These are phyloP conservation scores for Gardenia jasminoides DNA, from an alignment of 257 asterid species.

Conservation along the genomic window DNA sequence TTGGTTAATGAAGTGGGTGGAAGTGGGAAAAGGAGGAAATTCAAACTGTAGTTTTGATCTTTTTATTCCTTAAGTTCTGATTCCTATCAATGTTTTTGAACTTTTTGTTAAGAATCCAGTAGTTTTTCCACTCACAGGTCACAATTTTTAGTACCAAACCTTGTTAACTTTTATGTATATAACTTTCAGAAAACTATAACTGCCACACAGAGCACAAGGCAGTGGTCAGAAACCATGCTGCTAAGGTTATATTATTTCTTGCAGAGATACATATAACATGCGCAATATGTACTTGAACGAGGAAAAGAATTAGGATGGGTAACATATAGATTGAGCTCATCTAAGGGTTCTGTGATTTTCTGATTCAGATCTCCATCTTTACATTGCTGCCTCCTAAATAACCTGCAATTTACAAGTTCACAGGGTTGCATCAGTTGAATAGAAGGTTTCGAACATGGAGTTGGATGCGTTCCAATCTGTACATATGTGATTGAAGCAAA, in stretches of 20 bases:
- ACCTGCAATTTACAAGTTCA: conserved; percentile 39
- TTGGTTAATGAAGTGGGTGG: background rate
- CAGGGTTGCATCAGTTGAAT: conserved; percentile 19
- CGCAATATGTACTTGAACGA: conserved; percentile 27
- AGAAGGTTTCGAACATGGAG: background rate
- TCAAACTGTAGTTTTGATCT: background rate
- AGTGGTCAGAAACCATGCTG: conserved; percentile 22
- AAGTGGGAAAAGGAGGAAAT: background rate
- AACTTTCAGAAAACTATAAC: background rate
- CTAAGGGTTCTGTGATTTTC: conserved; percentile 16
- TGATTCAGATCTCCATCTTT: conserved; percentile 70
- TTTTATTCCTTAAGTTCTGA: background rate
- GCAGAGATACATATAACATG: conserved; percentile 34
- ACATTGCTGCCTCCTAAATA: conserved; percentile 44
- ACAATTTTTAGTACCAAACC: background rate
- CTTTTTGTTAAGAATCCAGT: background rate
- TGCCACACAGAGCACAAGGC: conserved; percentile 15
- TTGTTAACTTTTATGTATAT: background rate
- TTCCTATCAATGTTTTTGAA: background rate
- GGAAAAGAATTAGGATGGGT: conserved; percentile 21
- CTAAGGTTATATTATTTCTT: conserved; percentile 34
- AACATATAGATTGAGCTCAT: conserved; percentile 25
- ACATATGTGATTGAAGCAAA: background rate
- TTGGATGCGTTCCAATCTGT: background rate
- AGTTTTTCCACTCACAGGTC: background rate